Base-by-base conservation (phyloP, 202 grass and related monocot genomes). In the Panicum hallii region DNA sequence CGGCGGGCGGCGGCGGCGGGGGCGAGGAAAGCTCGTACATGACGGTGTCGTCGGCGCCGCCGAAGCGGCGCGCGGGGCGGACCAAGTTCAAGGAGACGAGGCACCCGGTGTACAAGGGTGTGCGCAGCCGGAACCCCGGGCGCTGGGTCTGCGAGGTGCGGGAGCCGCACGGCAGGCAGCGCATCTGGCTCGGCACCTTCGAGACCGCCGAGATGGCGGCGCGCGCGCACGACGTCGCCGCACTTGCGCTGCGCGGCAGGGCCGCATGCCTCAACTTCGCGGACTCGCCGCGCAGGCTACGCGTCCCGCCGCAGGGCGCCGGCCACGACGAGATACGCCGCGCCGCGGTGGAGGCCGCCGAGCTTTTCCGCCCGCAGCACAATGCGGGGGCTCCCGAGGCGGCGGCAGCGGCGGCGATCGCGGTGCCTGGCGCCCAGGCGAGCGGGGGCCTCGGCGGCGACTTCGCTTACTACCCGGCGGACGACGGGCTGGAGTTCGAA, bases 21-120 rank as follows among this genome's bases (percentile, higher is more conserved):
- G 82, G 49, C 40, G 88, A 74, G 40, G 88, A 74, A 9, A 80
- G 82, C 63, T 5, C 48, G n/a, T 96, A 96, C 89, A 88, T 78
- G 79, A 93, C 94, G 49, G 88, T 91, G 34, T 97, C 87, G 5
- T 85, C 84, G 32, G 87, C 91, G 48, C 87, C 87, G 61, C 94
- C 91, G 9, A 97, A 97, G 88, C 73, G 91, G 46, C 89, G 84
- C 26, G 84, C 91, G 7, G 91, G 91, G 5, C 66, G 91, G 77
- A 97, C 94, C 87, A 97, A 93, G 89, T 90, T 97, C 65, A 86
- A 74, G 26, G 94, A 97, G 91, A 97, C 91, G 55, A 26, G 92
- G 60, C 92, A 94, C 69, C 89, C 92, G 16, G 79, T 91, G 4
- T 94, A 88, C 92, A 91, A 88, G 88, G 89, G 91, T 15, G 94